A percentile compares a stretch with the other conserved stretches of the same genome.
Conservation (phyloP, 2,329 filamentous ascomycete genomes). For the Trichoderma koningii region DNA sequence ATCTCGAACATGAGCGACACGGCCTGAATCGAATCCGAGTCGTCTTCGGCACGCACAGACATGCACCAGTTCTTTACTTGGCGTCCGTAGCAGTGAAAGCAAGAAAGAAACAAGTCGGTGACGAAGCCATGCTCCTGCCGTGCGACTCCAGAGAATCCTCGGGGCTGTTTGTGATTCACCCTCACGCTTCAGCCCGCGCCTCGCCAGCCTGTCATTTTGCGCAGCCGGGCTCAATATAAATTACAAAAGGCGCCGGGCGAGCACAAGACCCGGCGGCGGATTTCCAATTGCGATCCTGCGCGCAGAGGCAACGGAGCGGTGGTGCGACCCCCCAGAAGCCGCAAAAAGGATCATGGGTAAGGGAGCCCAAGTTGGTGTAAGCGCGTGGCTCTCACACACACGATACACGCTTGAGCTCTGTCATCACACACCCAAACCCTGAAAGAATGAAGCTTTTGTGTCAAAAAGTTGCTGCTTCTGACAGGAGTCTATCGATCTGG, state of each 20-base stretch:
- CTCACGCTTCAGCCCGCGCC: constrained; percentile 7
- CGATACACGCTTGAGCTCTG: neutral
- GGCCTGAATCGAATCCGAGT: constrained; percentile 22
- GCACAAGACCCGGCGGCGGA: neutral
- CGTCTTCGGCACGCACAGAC: constrained; percentile 23
- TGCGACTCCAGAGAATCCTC: neutral
- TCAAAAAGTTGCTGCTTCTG: neutral
- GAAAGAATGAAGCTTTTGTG: constrained; percentile 1
- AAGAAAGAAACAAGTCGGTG: neutral
- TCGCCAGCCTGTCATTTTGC: constrained; percentile 10
- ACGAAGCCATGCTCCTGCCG: constrained; percentile 16
- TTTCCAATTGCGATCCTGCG: constrained; percentile 16
- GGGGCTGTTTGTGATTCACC: constrained; percentile 10
- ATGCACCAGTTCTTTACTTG: constrained; percentile 14
- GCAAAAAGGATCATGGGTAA: constrained; percentile 18
- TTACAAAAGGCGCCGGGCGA: constrained; percentile 2
- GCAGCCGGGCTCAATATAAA: neutral
- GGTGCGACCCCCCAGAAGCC: neutral
- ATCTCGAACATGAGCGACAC: neutral
- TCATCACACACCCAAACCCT: constrained; percentile 15
- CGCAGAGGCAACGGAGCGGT: constrained; percentile 14
- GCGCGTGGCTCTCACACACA: constrained; percentile 9
- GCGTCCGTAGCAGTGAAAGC: constrained; percentile 6
- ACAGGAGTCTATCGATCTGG: too few relatives aligned
- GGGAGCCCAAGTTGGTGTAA: constrained; percentile 1